Evolutionary conservation across 768 basidiomycete species (phyloP).

Genomic region (Boletus reticulatus): DNA sequence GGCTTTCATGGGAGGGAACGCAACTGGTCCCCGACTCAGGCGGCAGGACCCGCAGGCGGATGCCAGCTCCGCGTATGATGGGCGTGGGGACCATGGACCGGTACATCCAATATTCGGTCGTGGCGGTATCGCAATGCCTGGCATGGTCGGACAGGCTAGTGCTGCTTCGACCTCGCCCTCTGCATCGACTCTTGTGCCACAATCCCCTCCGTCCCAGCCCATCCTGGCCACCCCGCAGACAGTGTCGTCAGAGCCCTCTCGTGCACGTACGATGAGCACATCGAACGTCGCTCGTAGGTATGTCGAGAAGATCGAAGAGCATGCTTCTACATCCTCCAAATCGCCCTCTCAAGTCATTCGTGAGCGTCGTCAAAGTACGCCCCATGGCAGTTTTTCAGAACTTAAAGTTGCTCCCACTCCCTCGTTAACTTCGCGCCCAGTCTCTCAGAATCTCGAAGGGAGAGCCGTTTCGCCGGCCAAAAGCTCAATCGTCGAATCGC

Average conservation of each 20-base stretch:
- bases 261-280: conserved; percentile 34
- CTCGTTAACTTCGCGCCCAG: conserved; percentile 8
- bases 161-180: conserved; percentile 5
- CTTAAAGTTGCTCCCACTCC: conserved; percentile 16
- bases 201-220: conserved; percentile 1
- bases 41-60: conserved; percentile 72
- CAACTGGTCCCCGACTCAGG: conserved; percentile 70
- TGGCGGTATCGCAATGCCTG: conserved; percentile 75
- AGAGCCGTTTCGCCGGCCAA: conserved; percentile 12
- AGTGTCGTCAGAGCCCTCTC: conserved; percentile 13
- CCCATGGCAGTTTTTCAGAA: conserved; percentile 25
- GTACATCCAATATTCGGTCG: conserved; percentile 78
- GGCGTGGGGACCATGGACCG: conserved; percentile 46
- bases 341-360: conserved; percentile 30
- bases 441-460: conserved; percentile 21
- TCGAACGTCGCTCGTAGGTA: conserved; percentile 34
- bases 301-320: conserved; percentile 40
- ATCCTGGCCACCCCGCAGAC: conserved; percentile 3
- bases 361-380: conserved; percentile 52
- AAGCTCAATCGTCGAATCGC: conserved; percentile 13
- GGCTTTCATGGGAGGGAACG: conserved; percentile 77
- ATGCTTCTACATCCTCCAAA: conserved; percentile 33
- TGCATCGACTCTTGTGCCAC: conserved; percentile 1
- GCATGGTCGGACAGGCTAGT: conserved; percentile 42
- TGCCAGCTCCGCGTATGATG: conserved; percentile 63